Percentiles rank a stretch among this genome's conserved stretches.
Evolutionary conservation across 2,329 filamentous ascomycete genomes (phyloP).

Genomic region (Amauroascus verrucosus): DNA sequence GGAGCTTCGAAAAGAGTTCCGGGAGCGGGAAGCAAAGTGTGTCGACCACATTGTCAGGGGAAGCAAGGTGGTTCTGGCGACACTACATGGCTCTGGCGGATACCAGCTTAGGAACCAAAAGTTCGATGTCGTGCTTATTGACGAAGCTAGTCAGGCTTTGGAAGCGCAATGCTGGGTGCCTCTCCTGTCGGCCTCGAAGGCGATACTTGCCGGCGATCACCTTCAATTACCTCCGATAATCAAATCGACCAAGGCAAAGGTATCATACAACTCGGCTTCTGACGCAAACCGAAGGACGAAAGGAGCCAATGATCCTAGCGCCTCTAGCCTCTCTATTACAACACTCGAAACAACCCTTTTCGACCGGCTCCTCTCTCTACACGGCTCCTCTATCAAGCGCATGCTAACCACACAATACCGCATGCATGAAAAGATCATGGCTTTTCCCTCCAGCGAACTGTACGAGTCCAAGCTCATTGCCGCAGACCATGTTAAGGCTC

Average conservation of each 20-base stretch:
- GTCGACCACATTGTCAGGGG: conserved; percentile 62
- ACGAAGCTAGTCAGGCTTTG: conserved; percentile 89
- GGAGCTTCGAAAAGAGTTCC: conserved; percentile 76
- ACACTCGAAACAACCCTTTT: conserved; percentile 85
- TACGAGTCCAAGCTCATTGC: conserved; percentile 76
- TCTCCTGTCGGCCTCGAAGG: conserved; percentile 66
- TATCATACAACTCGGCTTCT: conserved; percentile 18
- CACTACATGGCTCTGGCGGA: conserved; percentile 82
- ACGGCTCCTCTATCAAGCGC: conserved; percentile 74
- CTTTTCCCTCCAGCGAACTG: conserved; percentile 78
- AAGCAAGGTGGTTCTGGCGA: conserved; percentile 83
- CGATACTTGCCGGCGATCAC: conserved; percentile 87
- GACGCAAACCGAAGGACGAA: conserved; percentile 22
- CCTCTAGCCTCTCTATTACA: conserved; percentile 17
- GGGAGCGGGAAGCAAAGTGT: conserved; percentile 72
- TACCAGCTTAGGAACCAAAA: conserved; percentile 66
- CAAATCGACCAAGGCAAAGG: conserved; percentile 50
- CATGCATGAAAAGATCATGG: conserved; percentile 95
- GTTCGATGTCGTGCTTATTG: conserved; percentile 91
- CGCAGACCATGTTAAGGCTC: conserved; percentile 62
- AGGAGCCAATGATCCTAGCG: conserved; percentile 16
- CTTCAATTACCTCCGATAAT: conserved; percentile 90
- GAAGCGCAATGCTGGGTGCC: conserved; percentile 98
- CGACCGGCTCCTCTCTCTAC: conserved; percentile 70
- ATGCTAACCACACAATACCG: conserved; percentile 97